A percentile compares a stretch with the other conserved stretches of the same genome.
Conservation (phyloP, 441 rosid species). For the Melastoma candidum region DNA sequence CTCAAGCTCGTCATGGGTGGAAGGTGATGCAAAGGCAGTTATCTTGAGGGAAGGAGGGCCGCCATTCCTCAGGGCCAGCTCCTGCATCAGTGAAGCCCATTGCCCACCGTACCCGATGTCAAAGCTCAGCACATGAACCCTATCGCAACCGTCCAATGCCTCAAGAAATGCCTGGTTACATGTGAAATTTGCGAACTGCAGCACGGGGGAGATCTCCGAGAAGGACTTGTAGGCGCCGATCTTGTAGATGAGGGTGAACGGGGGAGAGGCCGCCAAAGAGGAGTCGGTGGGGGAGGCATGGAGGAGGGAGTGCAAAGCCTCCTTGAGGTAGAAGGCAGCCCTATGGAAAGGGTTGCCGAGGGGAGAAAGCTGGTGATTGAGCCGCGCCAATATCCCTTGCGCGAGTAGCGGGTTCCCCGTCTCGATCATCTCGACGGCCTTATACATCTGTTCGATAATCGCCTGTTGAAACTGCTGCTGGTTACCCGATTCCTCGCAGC, state of each 20-base stretch:
- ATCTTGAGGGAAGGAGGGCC: constrained; percentile 46
- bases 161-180: constrained; percentile 64
- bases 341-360: constrained; percentile 70
- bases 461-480: constrained; percentile 32
- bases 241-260: constrained; percentile 42
- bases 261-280: constrained; percentile 16
- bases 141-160: constrained; percentile 31
- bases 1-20: constrained; percentile 40
- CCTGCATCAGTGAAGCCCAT: constrained; percentile 78
- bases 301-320: constrained; percentile 55
- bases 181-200: constrained; percentile 56
- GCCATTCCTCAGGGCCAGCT: constrained; percentile 44
- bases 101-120: constrained; percentile 67
- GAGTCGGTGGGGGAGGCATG: constrained; percentile 29
- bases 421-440: constrained; percentile 51
- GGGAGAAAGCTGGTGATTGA: constrained; percentile 97
- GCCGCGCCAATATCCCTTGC: constrained; percentile 99
- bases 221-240: constrained; percentile 56
- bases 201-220: constrained; percentile 51
- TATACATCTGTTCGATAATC: constrained; percentile 45
- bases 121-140: constrained; percentile 51
- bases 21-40: constrained; percentile 55
- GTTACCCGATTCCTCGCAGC: too few relatives aligned
- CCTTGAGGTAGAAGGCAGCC: constrained; percentile 81
- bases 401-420: constrained; percentile 68